phyloP scores from a whole-genome alignment of 2,329 filamentous ascomycete species.

The Calonectria pauciramosa region DNA sequence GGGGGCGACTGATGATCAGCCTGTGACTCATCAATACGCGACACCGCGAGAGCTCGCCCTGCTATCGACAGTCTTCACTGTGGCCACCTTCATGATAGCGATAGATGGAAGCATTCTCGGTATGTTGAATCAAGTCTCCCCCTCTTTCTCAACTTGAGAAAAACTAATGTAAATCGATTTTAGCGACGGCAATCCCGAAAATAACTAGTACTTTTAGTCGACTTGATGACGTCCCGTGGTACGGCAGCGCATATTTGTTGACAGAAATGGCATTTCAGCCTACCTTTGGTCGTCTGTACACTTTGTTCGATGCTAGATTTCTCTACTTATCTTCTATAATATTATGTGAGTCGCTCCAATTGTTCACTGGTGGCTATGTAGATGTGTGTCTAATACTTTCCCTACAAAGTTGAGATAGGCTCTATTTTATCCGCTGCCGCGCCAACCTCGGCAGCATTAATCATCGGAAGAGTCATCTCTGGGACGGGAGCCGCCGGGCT shows the following conservation, averaged over 20 bases:
- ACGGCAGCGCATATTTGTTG: background rate
- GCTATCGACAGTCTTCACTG: conserved; percentile 29
- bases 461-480: background rate
- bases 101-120: background rate
- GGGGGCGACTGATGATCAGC: background rate
- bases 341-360: conserved; percentile 7
- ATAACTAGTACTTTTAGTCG: background rate
- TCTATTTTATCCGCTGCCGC: background rate
- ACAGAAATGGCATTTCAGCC: conserved; percentile 1
- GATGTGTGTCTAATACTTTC: conserved; percentile 16
- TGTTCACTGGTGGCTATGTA: background rate
- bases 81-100: conserved; percentile 20
- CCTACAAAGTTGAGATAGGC: background rate
- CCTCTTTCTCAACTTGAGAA: too few species aligned
- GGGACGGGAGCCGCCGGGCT: background rate
- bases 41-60: conserved; percentile 26
- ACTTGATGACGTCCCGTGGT: background rate
- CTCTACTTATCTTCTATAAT: background rate
- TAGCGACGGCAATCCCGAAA: background rate
- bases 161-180: too few species aligned
- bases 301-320: background rate
- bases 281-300: background rate
- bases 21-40: conserved; percentile 22
- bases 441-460: background rate
- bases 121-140: background rate